A percentile compares a stretch with the other conserved stretches of the same genome.
Evolutionary conservation across 768 basidiomycete genomes (phyloP).

Genomic region (Mycena capillaripes): DNA sequence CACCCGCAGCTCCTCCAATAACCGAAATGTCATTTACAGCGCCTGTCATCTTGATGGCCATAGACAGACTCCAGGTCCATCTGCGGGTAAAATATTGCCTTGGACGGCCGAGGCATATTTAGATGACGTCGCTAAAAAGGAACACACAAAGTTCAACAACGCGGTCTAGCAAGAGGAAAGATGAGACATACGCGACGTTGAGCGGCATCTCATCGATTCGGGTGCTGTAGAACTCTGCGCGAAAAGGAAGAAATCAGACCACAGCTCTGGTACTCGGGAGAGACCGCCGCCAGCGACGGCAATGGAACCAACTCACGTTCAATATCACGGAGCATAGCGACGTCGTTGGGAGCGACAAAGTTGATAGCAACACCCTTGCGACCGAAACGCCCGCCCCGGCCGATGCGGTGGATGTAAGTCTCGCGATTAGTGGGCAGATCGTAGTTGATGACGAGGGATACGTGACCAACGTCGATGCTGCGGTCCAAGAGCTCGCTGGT

Average conservation of each 20-base stretch:
- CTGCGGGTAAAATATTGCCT: too few species aligned
- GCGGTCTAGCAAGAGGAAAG: too few species aligned
- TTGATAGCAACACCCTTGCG: constrained; percentile 98
- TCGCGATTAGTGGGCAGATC: constrained; percentile 95
- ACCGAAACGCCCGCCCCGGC: constrained; percentile 96
- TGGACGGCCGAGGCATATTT: too few species aligned
- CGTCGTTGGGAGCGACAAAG: constrained; percentile 96
- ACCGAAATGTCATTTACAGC: too few species aligned
- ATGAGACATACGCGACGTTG: constrained; percentile 82
- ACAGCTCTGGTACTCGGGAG: constrained; percentile 30
- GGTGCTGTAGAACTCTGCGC: constrained; percentile 88
- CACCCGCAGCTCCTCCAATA: too few species aligned
- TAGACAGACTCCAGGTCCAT: too few species aligned
- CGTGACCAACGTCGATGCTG: constrained; percentile 98
- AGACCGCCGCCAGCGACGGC: neutral
- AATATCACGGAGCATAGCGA: constrained; percentile 92
- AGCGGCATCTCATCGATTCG: constrained; percentile 99
- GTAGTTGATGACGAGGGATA: constrained; percentile 96
- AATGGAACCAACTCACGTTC: constrained; percentile 77
- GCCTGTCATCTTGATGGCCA: too few species aligned
- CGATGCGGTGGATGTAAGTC: constrained; percentile 99
- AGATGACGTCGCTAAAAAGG: too few species aligned
- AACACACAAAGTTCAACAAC: too few species aligned
- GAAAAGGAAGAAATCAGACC: too few species aligned
- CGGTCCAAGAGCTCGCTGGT: constrained; percentile 98